These are phyloP conservation scores for Paecilomyces formosus DNA, from an alignment of 2,329 filamentous ascomycete species.

Conservation along the genomic window DNA sequence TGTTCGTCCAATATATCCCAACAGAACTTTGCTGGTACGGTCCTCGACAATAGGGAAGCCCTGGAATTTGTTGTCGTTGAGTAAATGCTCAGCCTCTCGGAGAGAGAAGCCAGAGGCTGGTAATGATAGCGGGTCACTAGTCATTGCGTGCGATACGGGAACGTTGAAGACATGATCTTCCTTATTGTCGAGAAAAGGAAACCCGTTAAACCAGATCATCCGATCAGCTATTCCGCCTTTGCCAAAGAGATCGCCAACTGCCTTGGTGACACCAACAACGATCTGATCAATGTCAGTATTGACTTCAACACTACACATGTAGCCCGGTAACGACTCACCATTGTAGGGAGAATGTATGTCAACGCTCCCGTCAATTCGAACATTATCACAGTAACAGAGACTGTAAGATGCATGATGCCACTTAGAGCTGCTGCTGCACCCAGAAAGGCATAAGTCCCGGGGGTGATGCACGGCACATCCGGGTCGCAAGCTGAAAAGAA, in stretches of 20 bases:
- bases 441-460: constrained; percentile 92
- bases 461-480: constrained; percentile 92
- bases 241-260: constrained; percentile 82
- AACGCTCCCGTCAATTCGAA: constrained; percentile 96
- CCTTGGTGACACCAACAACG: constrained; percentile 93
- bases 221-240: constrained; percentile 94
- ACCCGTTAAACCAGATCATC: constrained; percentile 98
- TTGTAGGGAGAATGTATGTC: constrained; percentile 94
- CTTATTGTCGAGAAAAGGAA: constrained; percentile 94
- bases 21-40: constrained; percentile 58
- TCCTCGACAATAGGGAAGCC: constrained; percentile 90
- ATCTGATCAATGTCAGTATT: constrained; percentile 45
- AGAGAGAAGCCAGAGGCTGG: constrained; percentile 68
- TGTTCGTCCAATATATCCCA: constrained; percentile 88
- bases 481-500: constrained; percentile 88
- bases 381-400: constrained; percentile 98
- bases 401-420: constrained; percentile 96
- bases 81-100: constrained; percentile 66
- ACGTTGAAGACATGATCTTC: constrained; percentile 96
- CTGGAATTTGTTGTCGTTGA: constrained; percentile 74
- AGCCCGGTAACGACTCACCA: constrained; percentile 46
- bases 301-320: neutral
- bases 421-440: constrained; percentile 85
- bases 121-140: constrained; percentile 63
- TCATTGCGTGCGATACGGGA: constrained; percentile 87